These are phyloP conservation scores for Paratrimastix pyriformis DNA, from an alignment of 78 protist genomes.

Conservation along the genomic window DNA sequence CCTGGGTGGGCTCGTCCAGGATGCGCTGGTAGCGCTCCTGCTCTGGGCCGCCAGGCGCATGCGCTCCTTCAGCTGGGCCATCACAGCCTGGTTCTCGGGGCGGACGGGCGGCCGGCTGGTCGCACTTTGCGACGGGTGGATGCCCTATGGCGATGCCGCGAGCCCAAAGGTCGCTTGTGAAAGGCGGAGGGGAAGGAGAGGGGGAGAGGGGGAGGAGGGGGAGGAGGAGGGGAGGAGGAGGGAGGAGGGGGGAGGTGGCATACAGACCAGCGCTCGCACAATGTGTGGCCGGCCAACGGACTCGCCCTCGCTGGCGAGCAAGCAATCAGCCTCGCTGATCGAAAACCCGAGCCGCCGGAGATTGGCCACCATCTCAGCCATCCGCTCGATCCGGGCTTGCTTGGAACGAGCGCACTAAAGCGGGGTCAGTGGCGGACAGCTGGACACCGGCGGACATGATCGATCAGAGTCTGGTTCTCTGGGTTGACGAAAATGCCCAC, in stretches of 20 bases:
- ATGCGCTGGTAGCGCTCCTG: neutral
- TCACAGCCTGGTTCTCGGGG: slow-evolving; percentile 1
- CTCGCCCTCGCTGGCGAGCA: neutral
- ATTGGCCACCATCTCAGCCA: neutral
- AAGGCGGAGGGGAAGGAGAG: too few relatives aligned
- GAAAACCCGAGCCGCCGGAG: neutral
- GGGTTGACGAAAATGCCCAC: slow-evolving; percentile 20
- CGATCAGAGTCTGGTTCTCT: too few relatives aligned
- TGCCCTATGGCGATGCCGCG: too few relatives aligned
- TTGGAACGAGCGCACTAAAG: neutral
- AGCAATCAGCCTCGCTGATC: slow-evolving; percentile 15
- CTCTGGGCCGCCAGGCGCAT: neutral
- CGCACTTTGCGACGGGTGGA: too few relatives aligned
- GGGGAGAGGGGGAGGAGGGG: too few relatives aligned
- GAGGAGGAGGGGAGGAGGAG: too few relatives aligned
- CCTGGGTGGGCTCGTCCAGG: neutral
- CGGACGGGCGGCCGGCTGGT: neutral
- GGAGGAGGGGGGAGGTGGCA: neutral
- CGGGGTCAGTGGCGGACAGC: neutral
- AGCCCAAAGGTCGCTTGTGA: too few relatives aligned
- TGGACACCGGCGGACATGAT: too few relatives aligned
- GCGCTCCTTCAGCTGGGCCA: neutral
- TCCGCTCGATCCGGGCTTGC: neutral
- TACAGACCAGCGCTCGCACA: slow-evolving; percentile 5
- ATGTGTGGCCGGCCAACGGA: slow-evolving; percentile 17